Base-by-base conservation (phyloP, 495 filamentous ascomycete species). In the Podospora conica region DNA sequence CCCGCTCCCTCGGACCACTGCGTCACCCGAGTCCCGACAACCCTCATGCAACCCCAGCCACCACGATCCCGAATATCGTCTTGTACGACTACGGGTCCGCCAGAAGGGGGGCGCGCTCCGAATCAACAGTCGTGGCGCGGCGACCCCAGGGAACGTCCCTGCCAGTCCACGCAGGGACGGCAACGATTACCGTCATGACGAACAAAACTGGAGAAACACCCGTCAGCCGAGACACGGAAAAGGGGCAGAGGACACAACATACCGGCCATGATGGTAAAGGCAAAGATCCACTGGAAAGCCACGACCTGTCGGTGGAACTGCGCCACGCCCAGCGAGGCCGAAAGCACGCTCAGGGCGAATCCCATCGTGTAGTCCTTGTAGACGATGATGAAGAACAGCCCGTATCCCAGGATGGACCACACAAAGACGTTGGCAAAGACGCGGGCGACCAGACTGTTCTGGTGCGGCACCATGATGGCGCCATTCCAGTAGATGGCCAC, bases 251-350 rank as follows among this genome's bases (percentile, higher is more conserved):
- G 15, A n/a, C 40, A 48, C 40, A 7, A 48, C 40, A 48, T 48
- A 48, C 40, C 40, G 18, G 79, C 86, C 83, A 93, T 93, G 74
- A 96, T 89, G 67, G 85, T 81, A 70, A 96, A 93, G 29, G 91
- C 91, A 73, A 96, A 96, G 75, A 93, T 92, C 93, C 91, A 96
- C 79, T 97, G 92, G 63, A 95, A 78, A 1, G 90, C 87, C 66
- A 93, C 82, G 53, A 86, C 72, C 75, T 90, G 87, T 71, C 83
- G 81, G 53, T 85, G 75, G 76, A 95, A 84, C 74, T 96, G 92
- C 18, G 84, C 82, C 18, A 96, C 85, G 11, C 90, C 92, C 58
- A 96, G 83, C 11, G 90, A 88, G 11, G 91, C 85, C 2, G 85
- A 81, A 59, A 97, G 79, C 28, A 92, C 81, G 71, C 87, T 88